Evolutionary conservation across 1,284 basidiomycete genomes (phyloP).

Genomic region (Ganoderma multipileum): DNA sequence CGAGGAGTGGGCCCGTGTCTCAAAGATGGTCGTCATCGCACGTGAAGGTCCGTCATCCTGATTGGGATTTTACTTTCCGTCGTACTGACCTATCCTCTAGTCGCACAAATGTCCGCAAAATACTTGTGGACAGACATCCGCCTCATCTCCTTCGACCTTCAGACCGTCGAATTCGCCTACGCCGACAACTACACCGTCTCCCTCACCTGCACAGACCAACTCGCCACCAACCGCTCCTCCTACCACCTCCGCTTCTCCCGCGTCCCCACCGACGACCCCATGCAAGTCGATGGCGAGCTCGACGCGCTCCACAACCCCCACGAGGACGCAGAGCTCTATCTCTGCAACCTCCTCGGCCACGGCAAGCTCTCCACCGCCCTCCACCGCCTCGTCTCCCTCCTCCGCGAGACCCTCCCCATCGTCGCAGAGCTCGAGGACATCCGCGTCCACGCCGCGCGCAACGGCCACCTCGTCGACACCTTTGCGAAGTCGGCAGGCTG

Average conservation of each 20-base stretch:
- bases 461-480: slow-evolving; percentile 60
- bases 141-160: slow-evolving; percentile 86
- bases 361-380: slow-evolving; percentile 68
- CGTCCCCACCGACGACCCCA: slow-evolving; percentile 37
- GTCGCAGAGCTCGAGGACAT: slow-evolving; percentile 74
- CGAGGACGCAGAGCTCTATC: slow-evolving; percentile 73
- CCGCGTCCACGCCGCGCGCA: slow-evolving; percentile 44
- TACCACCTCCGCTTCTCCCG: slow-evolving; percentile 80
- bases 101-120: slow-evolving; percentile 81
- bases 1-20: slow-evolving; percentile 90
- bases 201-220: slow-evolving; percentile 76
- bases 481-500: slow-evolving; percentile 81
- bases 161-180: slow-evolving; percentile 89
- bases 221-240: slow-evolving; percentile 65
- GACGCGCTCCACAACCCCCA: slow-evolving; percentile 64
- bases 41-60: slow-evolving; percentile 66
- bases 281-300: slow-evolving; percentile 26
- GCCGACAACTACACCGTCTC: slow-evolving; percentile 73
- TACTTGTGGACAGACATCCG: slow-evolving; percentile 76
- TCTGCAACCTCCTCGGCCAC: slow-evolving; percentile 68
- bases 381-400: slow-evolving; percentile 65
- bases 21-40: slow-evolving; percentile 92
- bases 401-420: slow-evolving; percentile 78
- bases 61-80: not conserved
- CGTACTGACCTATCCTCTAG: slow-evolving; percentile 45